phyloP scores from a whole-genome alignment of 305 asterid genomes.

The Solanum aculeatissimum region DNA sequence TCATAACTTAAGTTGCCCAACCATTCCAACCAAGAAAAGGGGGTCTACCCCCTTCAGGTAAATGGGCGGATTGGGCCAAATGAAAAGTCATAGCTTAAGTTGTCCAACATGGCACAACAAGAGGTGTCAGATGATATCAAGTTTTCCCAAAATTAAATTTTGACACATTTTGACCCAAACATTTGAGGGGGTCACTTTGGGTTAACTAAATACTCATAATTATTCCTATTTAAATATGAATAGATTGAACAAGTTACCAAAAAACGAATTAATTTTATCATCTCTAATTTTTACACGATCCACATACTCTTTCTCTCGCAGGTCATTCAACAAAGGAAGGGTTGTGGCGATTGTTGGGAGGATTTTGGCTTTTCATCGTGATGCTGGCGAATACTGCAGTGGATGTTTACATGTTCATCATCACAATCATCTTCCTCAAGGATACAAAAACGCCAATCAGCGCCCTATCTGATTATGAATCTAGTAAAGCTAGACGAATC shows the following conservation, averaged over 20 bases:
- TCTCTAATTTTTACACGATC: neutral
- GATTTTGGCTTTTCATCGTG: neutral
- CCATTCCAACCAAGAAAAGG: too few relatives aligned
- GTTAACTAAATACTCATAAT: neutral
- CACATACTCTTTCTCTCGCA: neutral
- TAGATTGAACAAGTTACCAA: neutral
- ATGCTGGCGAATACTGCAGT: slow-evolving; percentile 7
- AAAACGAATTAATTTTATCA: neutral
- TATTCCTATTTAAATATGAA: neutral
- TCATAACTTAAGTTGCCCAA: neutral
- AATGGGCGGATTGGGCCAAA: too few relatives aligned
- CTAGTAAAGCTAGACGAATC: slow-evolving; percentile 9
- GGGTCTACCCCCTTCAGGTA: too few relatives aligned
- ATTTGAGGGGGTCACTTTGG: neutral
- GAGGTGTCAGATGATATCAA: neutral
- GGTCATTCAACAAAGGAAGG: neutral
- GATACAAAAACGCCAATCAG: slow-evolving; percentile 21
- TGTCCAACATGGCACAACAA: neutral
- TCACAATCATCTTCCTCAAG: slow-evolving; percentile 20
- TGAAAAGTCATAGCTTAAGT: neutral
- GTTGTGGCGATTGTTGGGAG: neutral
- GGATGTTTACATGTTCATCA: slow-evolving; percentile 12
- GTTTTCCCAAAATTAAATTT: neutral
- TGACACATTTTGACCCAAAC: neutral
- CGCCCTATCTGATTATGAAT: neutral